Evolutionary conservation across 2,329 filamentous ascomycete genomes (phyloP), one percentile per base, ranked within the genome.

Genomic region (Calonectria montana): DNA sequence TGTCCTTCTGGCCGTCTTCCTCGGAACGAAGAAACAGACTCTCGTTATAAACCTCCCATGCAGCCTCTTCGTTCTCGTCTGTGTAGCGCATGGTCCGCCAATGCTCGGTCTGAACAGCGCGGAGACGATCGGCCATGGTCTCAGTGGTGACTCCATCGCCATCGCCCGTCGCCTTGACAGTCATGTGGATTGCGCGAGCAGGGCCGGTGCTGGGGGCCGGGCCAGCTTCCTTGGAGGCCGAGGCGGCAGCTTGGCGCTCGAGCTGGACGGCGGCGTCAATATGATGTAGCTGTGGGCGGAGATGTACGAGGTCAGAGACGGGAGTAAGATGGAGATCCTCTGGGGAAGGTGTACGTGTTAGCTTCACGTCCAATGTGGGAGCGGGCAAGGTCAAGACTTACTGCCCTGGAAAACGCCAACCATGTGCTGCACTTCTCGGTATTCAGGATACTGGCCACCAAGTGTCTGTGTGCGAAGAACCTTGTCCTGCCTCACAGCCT

Each of bases 221-320:
- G 10, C 76, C 75, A 23, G 81, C 75, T 27, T 83, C 82, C 67
- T 82, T 81, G 82, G 84, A 79, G 35, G 83, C 82, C 18, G 81
- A 77, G 65, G 80, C 79, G 81, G 85, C 79, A 41, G 84, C 83
- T 61, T 83, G 82, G 48, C 87, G 86, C 41, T 93, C 91, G 68
- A 94, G 89, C 78, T 98, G 95, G 57, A 92, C 88, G 55, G 91
- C 85, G 4, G 97, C 96, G 84, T 98, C 97, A 76, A 98, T 88
- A 84, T 98, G 95, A 84, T 98, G 95, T 73, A 97, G 93, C 80
- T 98, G 94, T 0, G 97, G 95, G 4, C 96, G 94, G 80, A 99
- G 91, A 81, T 97, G 94, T 48, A 97, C 94, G 53, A 98, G 91
- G 2, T 94, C 93, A 47, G 93, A 91, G 55, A 97, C 90, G 27